Conservation (phyloP, 2,329 filamentous ascomycete genomes). For the Microdochium trichocladiopsis region DNA sequence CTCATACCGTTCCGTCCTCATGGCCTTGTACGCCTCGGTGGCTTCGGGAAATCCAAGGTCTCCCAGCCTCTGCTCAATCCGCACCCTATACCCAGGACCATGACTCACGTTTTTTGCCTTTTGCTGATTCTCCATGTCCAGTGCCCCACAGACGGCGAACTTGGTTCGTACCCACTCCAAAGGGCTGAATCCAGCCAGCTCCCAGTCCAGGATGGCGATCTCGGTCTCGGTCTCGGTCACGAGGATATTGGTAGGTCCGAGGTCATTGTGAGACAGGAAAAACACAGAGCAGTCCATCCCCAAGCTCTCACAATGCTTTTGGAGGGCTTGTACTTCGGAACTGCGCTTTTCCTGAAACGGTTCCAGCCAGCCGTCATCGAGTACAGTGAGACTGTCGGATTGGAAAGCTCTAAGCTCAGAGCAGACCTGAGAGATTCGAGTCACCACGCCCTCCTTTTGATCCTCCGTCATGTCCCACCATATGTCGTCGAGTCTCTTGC, state of each 20-base stretch:
- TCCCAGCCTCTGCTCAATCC: neutral
- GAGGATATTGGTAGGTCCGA: constrained; percentile 7
- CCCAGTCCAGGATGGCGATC: constrained; percentile 4
- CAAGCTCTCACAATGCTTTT: constrained; percentile 5
- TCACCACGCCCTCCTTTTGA: constrained; percentile 1
- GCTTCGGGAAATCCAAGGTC: constrained; percentile 3
- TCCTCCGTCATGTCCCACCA: constrained; percentile 5
- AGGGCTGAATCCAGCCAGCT: constrained; percentile 1
- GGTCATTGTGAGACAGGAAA: constrained; percentile 7
- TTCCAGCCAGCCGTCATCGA: constrained; percentile 6
- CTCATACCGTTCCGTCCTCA: constrained; percentile 1
- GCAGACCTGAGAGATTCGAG: constrained; percentile 2
- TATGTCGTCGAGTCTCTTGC: constrained; percentile 6
- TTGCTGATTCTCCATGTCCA: neutral
- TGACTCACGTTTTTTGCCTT: neutral
- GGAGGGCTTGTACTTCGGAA: constrained; percentile 1
- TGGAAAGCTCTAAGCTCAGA: constrained; percentile 2
- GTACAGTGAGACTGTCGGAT: constrained; percentile 1
- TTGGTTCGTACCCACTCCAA: constrained; percentile 1
- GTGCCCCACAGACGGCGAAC: constrained; percentile 1
- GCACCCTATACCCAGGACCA: neutral
- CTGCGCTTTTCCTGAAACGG: constrained; percentile 3
- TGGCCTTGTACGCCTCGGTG: neutral
- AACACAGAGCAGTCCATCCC: constrained; percentile 3
- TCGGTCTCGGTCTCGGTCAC: constrained; percentile 1